Base-by-base conservation (phyloP, 306 rosid species). In the Fragaria ananassa region DNA sequence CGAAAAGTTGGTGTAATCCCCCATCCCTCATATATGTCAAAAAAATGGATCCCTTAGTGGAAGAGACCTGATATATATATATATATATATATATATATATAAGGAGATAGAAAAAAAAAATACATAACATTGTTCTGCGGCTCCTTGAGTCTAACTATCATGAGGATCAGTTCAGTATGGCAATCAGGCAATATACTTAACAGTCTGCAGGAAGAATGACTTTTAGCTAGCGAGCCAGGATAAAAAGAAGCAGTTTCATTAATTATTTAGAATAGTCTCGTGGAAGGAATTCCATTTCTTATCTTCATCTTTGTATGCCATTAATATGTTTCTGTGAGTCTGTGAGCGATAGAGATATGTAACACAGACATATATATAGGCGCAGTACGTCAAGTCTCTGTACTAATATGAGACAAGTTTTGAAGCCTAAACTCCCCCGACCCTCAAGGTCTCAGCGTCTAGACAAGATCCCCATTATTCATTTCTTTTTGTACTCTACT, bases 401-500 rank as follows among this genome's bases (percentile, higher is more conserved):
- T 42, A 58, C 10, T 56, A 74, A 57, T 73, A 42, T 41, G 68
- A 42, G 56, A 73, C 54, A 57, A 57, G 6, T 14, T 72, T 57
- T 9, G 54, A 73, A 15, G 56, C 42, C 57, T 41, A 23, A 34
- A 37, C 42, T 39, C 69, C 45, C 44, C 61, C 77, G 53, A 74
- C 69, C 56, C 56, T 74, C 31, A 51, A 71, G 75, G 29, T 44
- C 75, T 71, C 27, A 42, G 61, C 13, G 57, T 42, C 66, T 29
- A 11, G 68, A 61, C 78, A 74, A 74, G 58, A 61, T 10, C 14
- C 14, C 4, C 50, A 27, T 60, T 61, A 27, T 64, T 35, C 18
- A 29, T 41, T 58, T 60, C 8, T 10, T 74, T 42, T 74, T 44
- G 78, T 74, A 74, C 14, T 73, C 56, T 57, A 57, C 77, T 57